Base-by-base conservation (phyloP, 1,284 basidiomycete species). In the Trametes versicolor region DNA sequence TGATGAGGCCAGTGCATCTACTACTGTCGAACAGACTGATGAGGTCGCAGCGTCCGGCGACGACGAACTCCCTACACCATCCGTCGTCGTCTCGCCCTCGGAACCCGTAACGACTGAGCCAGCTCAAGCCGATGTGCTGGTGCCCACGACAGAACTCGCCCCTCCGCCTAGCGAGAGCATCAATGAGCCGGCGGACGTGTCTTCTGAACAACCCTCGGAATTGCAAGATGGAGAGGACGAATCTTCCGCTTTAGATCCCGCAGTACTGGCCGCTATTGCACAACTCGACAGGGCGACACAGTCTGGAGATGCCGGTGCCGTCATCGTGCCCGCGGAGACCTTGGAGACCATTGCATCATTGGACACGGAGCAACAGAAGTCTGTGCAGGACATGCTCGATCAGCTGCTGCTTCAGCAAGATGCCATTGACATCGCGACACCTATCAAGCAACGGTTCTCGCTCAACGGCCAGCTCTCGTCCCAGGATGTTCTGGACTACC, bases 401-500 rank as follows among this genome's bases (percentile, higher is more conserved):
- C 66, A 70, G 48, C 47, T 70, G 29, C 60, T 70, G 8, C 59
- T 64, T 2, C 66, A 67, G 47, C 58, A 70, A 45, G 68, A 70
- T 19, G 54, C 47, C 8, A 62, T 70, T 23, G 68, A 70, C 54
- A 62, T 70, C 37, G 68, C 66, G 37, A 70, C 68, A 13, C 68
- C 68, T 13, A 34, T 70, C 60, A 67, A 67, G 54, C 68, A 70
- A 27, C 65, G 68, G 9, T 70, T 67, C 34, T 70, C 68, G 45
- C 53, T 70, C 37, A 70, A 58, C 25, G 62, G 64, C 7, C 64
- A 65, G 58, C 47, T 70, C 9, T 62, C 65, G 4, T 63, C 66
- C 10, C 49, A 63, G 19, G 65, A 65, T 6, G 68, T 62, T 15
- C 65, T 58, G 6, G 59, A 64, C 39, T 67, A 64, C 36, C 52